A percentile compares a stretch with the other conserved stretches of the same genome.
These are phyloP conservation scores for Aspergillus hancockii DNA, from an alignment of 495 filamentous ascomycete species.

Conservation along the genomic window DNA sequence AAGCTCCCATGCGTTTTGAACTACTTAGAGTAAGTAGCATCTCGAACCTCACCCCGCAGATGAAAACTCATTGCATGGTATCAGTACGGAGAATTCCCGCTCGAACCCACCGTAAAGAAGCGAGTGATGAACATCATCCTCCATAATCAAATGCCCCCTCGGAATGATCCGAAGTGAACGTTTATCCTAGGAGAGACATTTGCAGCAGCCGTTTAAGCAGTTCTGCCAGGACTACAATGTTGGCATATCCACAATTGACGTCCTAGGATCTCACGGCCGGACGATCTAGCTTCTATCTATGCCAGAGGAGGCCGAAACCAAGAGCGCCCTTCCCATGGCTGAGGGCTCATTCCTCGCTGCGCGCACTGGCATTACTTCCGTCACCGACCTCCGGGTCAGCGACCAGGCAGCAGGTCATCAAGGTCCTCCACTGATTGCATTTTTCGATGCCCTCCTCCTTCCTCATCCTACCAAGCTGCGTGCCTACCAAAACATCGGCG, in stretches of 20 bases:
- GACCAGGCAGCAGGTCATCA: constrained; percentile 49
- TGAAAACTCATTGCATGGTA: neutral
- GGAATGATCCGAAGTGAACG: constrained; percentile 55
- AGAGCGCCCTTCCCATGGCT: constrained; percentile 49
- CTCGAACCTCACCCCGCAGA: neutral
- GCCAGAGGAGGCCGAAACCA: constrained; percentile 49
- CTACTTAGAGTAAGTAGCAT: constrained; percentile 31
- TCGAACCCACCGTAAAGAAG: constrained; percentile 55
- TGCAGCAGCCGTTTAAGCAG: constrained; percentile 45
- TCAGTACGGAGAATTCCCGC: constrained; percentile 44
- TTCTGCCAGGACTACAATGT: constrained; percentile 48
- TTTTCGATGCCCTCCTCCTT: constrained; percentile 52
- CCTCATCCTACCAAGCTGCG: constrained; percentile 57
- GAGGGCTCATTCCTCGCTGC: constrained; percentile 46
- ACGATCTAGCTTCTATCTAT: constrained; percentile 60
- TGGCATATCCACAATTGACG: constrained; percentile 50
- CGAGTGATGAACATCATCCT: constrained; percentile 57
- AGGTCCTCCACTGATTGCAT: constrained; percentile 46
- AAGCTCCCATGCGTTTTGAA: constrained; percentile 51
- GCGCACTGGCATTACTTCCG: constrained; percentile 45
- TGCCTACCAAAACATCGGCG: constrained; percentile 61
- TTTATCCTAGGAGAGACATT: constrained; percentile 54
- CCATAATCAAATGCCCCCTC: constrained; percentile 49
- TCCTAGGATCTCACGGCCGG: constrained; percentile 59
- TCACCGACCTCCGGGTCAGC: constrained; percentile 47